These are phyloP conservation scores for Coemansia sp. DNA, from an alignment of 192 early-diverging fungal genomes.

Conservation along the genomic window DNA sequence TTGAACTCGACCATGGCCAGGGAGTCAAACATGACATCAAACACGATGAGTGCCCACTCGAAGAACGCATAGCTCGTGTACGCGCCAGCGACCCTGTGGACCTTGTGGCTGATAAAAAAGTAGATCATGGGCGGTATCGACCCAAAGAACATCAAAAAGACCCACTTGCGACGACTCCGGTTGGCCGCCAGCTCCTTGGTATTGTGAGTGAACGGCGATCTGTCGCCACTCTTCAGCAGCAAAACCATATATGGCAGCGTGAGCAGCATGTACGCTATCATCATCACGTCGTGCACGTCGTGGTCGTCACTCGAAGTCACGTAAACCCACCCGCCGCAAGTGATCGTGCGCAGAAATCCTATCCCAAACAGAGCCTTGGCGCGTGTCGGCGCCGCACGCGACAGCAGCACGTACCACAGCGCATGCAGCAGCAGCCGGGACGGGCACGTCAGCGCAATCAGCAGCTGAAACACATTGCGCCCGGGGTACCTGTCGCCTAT, in stretches of 20 bases:
- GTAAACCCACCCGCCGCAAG: constrained; percentile 83
- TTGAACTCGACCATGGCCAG: constrained; percentile 70
- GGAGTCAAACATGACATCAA: constrained; percentile 77
- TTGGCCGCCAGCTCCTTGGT: constrained; percentile 41
- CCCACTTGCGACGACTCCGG: constrained; percentile 56
- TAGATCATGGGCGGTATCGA: constrained; percentile 76
- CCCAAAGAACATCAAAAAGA: constrained; percentile 66
- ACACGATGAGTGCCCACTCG: constrained; percentile 81
- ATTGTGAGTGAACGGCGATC: constrained; percentile 46
- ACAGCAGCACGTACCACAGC: constrained; percentile 55
- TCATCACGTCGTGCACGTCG: constrained; percentile 76
- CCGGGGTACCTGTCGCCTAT: constrained; percentile 83
- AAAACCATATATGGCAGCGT: constrained; percentile 79
- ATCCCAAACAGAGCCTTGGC: constrained; percentile 54
- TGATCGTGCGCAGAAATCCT: constrained; percentile 65
- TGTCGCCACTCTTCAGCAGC: constrained; percentile 57
- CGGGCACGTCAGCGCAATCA: constrained; percentile 73
- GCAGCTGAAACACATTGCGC: constrained; percentile 74
- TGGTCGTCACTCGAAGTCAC: constrained; percentile 84
- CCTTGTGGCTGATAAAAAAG: constrained; percentile 79
- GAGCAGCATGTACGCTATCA: constrained; percentile 75
- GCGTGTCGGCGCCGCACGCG: constrained; percentile 32
- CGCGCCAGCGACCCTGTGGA: constrained; percentile 72
- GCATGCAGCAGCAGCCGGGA: constrained; percentile 51
- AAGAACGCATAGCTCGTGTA: constrained; percentile 84